These are phyloP conservation scores for Epichloe glyceriae DNA, from an alignment of 2,329 filamentous ascomycete species.

Conservation along the genomic window DNA sequence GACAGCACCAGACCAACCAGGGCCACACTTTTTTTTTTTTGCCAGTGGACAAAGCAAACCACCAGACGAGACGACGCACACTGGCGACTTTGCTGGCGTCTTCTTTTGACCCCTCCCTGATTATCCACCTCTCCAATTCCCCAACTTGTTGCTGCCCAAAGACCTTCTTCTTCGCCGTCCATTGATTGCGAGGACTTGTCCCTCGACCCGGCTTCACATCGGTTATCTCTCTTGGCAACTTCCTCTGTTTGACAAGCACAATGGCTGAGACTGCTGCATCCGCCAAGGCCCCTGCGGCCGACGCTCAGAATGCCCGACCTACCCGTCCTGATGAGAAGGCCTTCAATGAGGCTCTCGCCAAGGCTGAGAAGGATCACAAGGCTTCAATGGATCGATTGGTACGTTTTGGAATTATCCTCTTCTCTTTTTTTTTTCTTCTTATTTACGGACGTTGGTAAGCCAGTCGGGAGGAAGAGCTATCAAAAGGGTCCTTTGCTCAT, in stretches of 20 bases:
- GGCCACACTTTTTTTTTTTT: constrained; percentile 1
- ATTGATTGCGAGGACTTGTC: constrained; percentile 4
- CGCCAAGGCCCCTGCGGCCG: constrained; percentile 29
- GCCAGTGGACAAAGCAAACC: neutral
- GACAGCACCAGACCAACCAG: neutral
- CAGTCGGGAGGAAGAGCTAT: too few species aligned
- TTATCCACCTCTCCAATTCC: neutral
- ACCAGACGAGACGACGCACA: neutral
- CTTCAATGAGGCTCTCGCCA: constrained; percentile 66
- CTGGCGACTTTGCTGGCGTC: neutral
- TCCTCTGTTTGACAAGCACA: constrained; percentile 17
- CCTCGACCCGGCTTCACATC: constrained; percentile 9
- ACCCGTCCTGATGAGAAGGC: constrained; percentile 76
- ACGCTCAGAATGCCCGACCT: constrained; percentile 45
- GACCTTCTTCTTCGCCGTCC: neutral
- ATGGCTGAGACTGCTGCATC: constrained; percentile 33
- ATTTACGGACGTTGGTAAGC: too few species aligned
- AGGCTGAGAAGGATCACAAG: constrained; percentile 78
- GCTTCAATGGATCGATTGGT: constrained; percentile 52
- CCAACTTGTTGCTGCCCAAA: neutral
- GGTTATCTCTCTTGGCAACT: constrained; percentile 6
- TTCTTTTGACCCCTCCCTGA: neutral
- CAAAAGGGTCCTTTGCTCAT: neutral
- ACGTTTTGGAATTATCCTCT: constrained; percentile 12
- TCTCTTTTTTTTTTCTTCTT: neutral